Evolutionary conservation across 2,329 filamentous ascomycete genomes (phyloP), one percentile per base, ranked within the genome.

Genomic region (Ophiostoma quercus): DNA sequence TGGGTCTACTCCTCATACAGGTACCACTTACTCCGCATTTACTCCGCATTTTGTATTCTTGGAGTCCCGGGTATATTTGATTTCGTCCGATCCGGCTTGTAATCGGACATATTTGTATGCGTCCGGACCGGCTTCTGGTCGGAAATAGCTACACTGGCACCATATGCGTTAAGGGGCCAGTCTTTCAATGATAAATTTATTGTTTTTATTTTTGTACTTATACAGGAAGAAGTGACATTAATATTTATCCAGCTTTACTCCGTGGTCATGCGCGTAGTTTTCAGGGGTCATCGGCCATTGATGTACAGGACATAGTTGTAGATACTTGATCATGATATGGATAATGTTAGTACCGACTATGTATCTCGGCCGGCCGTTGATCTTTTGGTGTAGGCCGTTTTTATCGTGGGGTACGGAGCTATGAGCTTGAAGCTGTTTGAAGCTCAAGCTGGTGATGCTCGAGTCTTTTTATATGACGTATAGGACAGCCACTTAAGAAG

Each of bases 41-140:
- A 25, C 51, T 57, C 51, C 51, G 51, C 51, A 57, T 22, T 57
- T 22, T n/a, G n/a, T n/a, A 57, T 12, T 57, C n/a, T 57, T 57
- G 51, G 51, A 3, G 51, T 25, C 2, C 51, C 51, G 51, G 51
- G 25, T 5, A 25, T 57, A 57, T 57, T 57, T 57, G 11, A n/a
- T 57, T 57, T 57, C 51, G 51, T 25, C 22, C 51, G 51, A 8
- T 57, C 51, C 51, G 14, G 7, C n/a, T 25, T 29, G 3, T 11
- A 2, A 12, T 57, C 51, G 51, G 51, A 57, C 51, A 25, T 57
- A 29, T 57, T 57, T 25, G 6, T 5, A 11, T 22, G 34, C 51
- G 22, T 25, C 22, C 51, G 51, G 51, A 25, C 22, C 51, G 16
- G 7, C n/a, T 25, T 29, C 9, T 11, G 2, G 22, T 25, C 51